phyloP scores from a whole-genome alignment of 176 grass and related monocot genomes.

The Lolium multiflorum region DNA sequence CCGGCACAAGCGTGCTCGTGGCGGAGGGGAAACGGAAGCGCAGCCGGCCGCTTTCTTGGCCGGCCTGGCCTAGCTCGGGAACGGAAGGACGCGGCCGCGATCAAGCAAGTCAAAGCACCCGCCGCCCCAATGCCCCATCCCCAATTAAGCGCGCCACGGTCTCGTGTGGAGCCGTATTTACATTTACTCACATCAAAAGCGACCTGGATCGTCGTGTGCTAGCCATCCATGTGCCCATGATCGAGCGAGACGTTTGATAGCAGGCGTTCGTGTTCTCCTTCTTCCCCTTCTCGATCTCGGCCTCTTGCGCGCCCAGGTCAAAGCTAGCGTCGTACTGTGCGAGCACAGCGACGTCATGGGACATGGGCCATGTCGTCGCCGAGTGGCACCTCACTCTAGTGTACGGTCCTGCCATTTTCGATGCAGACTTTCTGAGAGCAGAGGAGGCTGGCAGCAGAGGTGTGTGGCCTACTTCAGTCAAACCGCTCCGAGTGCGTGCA shows the following conservation, averaged over 20 bases:
- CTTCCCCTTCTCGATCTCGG: background rate
- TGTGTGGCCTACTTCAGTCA: no score
- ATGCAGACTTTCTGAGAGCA: no score
- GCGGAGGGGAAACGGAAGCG: no score
- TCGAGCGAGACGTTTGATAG: background rate
- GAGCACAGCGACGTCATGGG: background rate
- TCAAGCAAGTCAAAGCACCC: background rate
- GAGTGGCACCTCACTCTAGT: no score
- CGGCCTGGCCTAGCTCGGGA: background rate
- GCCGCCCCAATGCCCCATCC: background rate
- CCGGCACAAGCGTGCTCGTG: background rate
- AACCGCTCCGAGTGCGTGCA: no score
- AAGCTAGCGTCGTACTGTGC: background rate
- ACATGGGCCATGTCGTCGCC: no score
- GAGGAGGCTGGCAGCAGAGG: no score
- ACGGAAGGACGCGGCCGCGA: background rate
- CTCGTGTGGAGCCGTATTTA: background rate
- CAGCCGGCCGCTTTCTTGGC: constrained; percentile 37
- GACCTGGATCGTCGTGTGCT: background rate
- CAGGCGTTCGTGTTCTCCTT: background rate
- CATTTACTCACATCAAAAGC: background rate
- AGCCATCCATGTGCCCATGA: background rate
- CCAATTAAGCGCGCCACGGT: background rate
- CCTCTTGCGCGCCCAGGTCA: background rate
- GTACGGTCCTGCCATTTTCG: no score